These are phyloP conservation scores for Ilex aquifolium DNA, from an alignment of 257 asterid genomes.

Conservation along the genomic window DNA sequence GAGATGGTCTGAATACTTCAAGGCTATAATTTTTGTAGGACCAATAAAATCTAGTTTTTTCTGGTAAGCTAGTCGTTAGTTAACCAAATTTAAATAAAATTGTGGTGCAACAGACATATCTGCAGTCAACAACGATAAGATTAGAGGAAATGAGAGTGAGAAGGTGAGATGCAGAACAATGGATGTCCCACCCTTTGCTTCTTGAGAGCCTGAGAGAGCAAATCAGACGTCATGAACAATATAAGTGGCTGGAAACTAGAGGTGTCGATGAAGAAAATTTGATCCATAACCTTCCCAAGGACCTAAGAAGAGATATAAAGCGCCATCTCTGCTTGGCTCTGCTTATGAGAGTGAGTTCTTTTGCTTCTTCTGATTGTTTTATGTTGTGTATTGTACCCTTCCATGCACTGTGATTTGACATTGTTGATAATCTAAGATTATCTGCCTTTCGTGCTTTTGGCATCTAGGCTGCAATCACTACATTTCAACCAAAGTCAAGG, in stretches of 20 bases:
- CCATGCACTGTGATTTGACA: too few relatives aligned
- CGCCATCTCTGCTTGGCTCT: background rate
- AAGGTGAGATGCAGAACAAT: background rate
- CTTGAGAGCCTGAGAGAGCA: background rate
- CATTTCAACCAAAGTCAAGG: too few relatives aligned
- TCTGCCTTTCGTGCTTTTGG: too few relatives aligned
- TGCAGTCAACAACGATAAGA: background rate
- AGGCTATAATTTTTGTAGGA: too few relatives aligned
- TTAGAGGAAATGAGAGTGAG: background rate
- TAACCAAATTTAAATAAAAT: too few relatives aligned
- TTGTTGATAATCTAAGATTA: too few relatives aligned
- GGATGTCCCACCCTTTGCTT: background rate
- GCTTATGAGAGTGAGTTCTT: background rate
- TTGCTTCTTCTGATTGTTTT: too few relatives aligned
- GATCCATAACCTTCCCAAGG: background rate
- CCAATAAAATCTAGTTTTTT: too few relatives aligned
- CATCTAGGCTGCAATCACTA: too few relatives aligned
- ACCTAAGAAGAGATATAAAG: background rate
- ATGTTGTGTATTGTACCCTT: too few relatives aligned
- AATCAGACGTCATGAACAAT: background rate
- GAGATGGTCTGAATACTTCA: too few relatives aligned
- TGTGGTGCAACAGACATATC: background rate
- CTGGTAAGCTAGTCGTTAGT: too few relatives aligned
- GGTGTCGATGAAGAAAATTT: background rate
- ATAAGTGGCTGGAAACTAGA: background rate